phyloP scores from a whole-genome alignment of 2,329 filamentous ascomycete species.

The Lasiodiplodia hormozganensis region DNA sequence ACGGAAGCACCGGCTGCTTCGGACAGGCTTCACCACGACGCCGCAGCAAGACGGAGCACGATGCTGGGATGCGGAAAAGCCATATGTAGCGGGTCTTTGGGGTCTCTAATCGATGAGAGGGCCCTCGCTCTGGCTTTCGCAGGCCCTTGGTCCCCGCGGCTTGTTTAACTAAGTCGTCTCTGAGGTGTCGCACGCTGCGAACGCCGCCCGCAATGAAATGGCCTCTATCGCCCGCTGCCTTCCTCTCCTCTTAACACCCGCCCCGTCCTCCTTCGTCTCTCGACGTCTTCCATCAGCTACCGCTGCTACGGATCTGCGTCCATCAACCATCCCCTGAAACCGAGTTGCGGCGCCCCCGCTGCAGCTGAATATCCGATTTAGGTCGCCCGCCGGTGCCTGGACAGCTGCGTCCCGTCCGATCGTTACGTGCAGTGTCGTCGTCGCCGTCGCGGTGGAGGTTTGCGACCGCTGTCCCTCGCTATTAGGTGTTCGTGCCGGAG shows the following conservation, averaged over 20 bases:
- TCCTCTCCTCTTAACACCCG: constrained; percentile 18
- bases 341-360: constrained; percentile 15
- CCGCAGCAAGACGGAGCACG: background rate
- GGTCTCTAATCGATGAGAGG: constrained; percentile 6
- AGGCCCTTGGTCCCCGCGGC: constrained; percentile 18
- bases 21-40: background rate
- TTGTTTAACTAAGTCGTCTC: constrained; percentile 18
- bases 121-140: constrained; percentile 25
- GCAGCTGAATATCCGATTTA: constrained; percentile 26
- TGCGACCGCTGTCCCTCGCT: constrained; percentile 32
- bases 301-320: constrained; percentile 8
- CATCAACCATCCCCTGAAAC: constrained; percentile 23
- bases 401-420: constrained; percentile 11
- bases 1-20: background rate
- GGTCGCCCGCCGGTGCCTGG: constrained; percentile 15
- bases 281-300: constrained; percentile 22
- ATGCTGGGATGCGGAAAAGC: constrained; percentile 1
- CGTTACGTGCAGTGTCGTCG: constrained; percentile 18
- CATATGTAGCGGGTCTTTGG: background rate
- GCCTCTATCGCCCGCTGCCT: constrained; percentile 10
- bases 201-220: constrained; percentile 26
- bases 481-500: constrained; percentile 15
- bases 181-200: constrained; percentile 23
- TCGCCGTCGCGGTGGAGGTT: constrained; percentile 36
- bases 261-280: constrained; percentile 11